phyloP scores from a whole-genome alignment of 768 basidiomycete genomes.

The Tricholomella constricta region DNA sequence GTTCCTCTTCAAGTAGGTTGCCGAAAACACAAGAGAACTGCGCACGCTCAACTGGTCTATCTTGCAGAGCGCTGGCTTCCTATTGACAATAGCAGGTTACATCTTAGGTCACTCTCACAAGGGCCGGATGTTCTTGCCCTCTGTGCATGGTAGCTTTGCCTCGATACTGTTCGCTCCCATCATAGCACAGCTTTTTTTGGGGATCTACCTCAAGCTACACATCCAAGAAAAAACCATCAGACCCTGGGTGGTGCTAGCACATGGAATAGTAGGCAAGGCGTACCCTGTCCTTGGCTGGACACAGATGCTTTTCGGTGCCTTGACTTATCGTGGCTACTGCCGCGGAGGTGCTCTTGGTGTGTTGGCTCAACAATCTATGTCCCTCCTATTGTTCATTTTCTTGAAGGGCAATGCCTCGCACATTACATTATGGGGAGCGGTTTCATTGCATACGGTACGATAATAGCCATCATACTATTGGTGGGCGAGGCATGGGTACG shows the following conservation, averaged over 20 bases:
- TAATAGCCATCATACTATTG: conserved; percentile 78
- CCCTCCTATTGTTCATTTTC: neutral
- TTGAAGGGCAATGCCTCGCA: conserved; percentile 75
- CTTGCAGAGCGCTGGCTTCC: conserved; percentile 63
- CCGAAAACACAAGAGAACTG: neutral
- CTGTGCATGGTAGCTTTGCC: conserved; percentile 73
- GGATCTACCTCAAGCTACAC: conserved; percentile 91
- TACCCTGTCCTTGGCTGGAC: conserved; percentile 89
- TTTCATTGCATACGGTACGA: conserved; percentile 84
- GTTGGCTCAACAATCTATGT: conserved; percentile 9
- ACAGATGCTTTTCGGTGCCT: conserved; percentile 86
- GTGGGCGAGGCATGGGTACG: conserved; percentile 80
- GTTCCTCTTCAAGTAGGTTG: conserved; percentile 79
- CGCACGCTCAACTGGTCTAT: neutral
- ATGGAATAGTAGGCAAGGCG: conserved; percentile 79
- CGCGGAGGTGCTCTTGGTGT: conserved; percentile 65
- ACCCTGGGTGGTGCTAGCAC: conserved; percentile 67
- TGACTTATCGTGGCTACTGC: conserved; percentile 77
- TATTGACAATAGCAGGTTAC: conserved; percentile 71
- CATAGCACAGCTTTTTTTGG: conserved; percentile 64
- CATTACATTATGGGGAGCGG: conserved; percentile 91
- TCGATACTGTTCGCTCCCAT: conserved; percentile 68
- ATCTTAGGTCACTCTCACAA: conserved; percentile 85
- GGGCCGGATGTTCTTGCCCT: conserved; percentile 74
- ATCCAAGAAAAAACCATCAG: conserved; percentile 77